Conservation (phyloP, 1,139 yeast species). For the Candida gigantensis region DNA sequence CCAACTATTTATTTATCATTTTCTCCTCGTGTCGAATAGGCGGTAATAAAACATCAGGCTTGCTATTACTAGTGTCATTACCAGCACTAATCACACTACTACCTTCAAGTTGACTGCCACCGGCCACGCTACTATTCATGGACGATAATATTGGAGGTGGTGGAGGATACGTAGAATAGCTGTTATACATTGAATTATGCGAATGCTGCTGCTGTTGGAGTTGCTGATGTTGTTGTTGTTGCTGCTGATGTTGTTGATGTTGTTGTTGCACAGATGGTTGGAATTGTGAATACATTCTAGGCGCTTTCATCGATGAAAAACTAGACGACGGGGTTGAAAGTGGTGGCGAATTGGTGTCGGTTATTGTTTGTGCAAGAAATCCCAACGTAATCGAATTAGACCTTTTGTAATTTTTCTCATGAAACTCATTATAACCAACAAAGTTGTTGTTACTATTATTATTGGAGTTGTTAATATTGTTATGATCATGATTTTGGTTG, state of each 20-base stretch:
- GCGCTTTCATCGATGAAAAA: not conserved
- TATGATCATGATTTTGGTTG: slow-evolving; percentile 2
- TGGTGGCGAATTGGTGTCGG: slow-evolving; percentile 4
- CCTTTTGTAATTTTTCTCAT: slow-evolving; percentile 8
- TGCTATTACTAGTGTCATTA: not conserved
- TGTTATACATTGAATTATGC: slow-evolving; percentile 7
- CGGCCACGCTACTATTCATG: slow-evolving; percentile 2
- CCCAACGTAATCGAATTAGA: slow-evolving; percentile 17
- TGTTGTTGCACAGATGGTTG: slow-evolving; percentile 1
- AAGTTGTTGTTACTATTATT: slow-evolving; percentile 6
- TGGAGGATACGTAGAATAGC: slow-evolving; percentile 17
- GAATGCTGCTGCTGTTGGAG: slow-evolving; percentile 2
- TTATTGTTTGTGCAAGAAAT: slow-evolving; percentile 10
- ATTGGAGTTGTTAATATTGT: not conserved
- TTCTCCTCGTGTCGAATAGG: slow-evolving; percentile 14
- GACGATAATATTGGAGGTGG: slow-evolving; percentile 16
- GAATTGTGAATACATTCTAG: not conserved
- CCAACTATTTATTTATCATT: slow-evolving; percentile 3
- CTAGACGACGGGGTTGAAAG: not conserved
- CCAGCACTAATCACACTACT: not conserved
- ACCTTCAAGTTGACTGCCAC: not conserved
- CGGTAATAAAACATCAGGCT: slow-evolving; percentile 14
- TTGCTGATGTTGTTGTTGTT: slow-evolving; percentile 4
- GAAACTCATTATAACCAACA: slow-evolving; percentile 2
- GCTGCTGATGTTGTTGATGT: slow-evolving; percentile 4